These are phyloP conservation scores for Aspergillus alliaceus DNA, from an alignment of 2,329 filamentous ascomycete genomes.

Conservation along the genomic window DNA sequence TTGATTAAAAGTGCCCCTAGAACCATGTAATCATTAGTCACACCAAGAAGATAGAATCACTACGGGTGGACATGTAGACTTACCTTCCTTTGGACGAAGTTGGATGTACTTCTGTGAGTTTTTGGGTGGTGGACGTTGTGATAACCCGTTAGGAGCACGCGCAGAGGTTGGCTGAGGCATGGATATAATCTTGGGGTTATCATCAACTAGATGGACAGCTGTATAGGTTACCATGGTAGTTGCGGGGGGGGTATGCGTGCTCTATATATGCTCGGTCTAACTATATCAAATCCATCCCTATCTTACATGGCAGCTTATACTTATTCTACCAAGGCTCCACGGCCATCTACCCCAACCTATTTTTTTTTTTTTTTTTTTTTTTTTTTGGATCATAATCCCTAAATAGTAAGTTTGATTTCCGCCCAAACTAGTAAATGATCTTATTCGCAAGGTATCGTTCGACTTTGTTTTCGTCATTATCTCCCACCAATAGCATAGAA, in stretches of 20 bases:
- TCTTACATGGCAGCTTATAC: not conserved
- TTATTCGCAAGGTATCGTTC: too few species aligned
- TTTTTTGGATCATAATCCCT: too few species aligned
- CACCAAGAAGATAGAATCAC: not conserved
- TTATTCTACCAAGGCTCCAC: not conserved
- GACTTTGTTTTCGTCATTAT: too few species aligned
- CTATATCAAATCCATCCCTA: not conserved
- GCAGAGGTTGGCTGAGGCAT: not conserved
- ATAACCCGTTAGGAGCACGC: not conserved
- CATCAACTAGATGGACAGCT: not conserved
- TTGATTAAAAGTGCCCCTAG: slow-evolving; percentile 1
- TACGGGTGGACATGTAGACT: not conserved
- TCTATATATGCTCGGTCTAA: not conserved
- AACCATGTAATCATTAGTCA: too few species aligned
- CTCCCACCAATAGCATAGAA: too few species aligned
- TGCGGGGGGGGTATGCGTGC: not conserved
- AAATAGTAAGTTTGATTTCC: too few species aligned
- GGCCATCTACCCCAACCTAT: not conserved
- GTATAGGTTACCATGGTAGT: not conserved
- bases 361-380: too few species aligned
- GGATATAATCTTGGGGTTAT: not conserved
- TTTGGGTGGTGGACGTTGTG: not conserved
- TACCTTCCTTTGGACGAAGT: slow-evolving; percentile 4
- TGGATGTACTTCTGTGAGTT: not conserved
- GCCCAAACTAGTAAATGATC: too few species aligned